phyloP scores from a whole-genome alignment of 2,329 filamentous ascomycete genomes.

The Colletotrichum tabaci region DNA sequence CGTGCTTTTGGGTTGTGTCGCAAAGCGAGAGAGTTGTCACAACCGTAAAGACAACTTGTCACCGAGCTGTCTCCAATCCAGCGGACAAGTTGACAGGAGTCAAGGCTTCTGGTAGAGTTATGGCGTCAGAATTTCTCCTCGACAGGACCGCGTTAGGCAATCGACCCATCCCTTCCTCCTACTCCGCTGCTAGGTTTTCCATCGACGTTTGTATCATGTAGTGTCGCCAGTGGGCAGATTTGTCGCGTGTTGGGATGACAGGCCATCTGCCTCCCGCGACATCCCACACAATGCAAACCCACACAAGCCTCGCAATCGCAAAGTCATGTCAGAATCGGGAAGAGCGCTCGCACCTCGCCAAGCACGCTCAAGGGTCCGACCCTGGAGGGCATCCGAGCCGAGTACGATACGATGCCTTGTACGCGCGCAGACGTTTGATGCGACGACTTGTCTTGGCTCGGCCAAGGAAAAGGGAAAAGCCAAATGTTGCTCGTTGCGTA shows the following conservation, averaged over 20 bases:
- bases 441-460: slow-evolving; percentile 6
- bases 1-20: slow-evolving; percentile 15
- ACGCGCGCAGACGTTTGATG: slow-evolving; percentile 5
- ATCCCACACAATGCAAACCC: background rate
- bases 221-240: slow-evolving; percentile 25
- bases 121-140: slow-evolving; percentile 35
- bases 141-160: slow-evolving; percentile 30
- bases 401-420: slow-evolving; percentile 1
- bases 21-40: slow-evolving; percentile 13
- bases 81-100: slow-evolving; percentile 31
- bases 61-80: slow-evolving; percentile 28
- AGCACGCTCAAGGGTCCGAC: slow-evolving; percentile 11
- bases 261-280: slow-evolving; percentile 1
- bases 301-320: slow-evolving; percentile 9
- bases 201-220: slow-evolving; percentile 34
- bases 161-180: background rate
- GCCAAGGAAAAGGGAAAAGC: background rate
- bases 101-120: slow-evolving; percentile 13
- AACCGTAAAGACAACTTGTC: slow-evolving; percentile 25
- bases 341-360: slow-evolving; percentile 13
- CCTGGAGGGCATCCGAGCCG: slow-evolving; percentile 1
- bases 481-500: background rate
- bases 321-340: slow-evolving; percentile 21
- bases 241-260: slow-evolving; percentile 37
- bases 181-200: background rate